Conservation (phyloP, 148 eudicot genomes). For the Dianthus caryophyllus region DNA sequence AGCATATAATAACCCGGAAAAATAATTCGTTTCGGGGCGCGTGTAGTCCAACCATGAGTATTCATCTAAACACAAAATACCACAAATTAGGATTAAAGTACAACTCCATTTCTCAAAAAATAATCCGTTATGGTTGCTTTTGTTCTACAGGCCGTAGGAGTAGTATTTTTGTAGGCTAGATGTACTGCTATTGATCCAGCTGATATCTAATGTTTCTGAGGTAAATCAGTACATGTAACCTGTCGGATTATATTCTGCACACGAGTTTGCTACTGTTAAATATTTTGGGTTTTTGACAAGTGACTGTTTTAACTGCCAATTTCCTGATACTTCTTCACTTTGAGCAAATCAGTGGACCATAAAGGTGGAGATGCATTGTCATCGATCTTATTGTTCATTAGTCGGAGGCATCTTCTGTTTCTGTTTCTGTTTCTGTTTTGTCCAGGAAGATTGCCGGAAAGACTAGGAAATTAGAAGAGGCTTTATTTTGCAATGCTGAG, state of each 20-base stretch:
- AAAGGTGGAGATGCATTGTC: conserved; percentile 29
- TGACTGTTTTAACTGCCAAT: not conserved
- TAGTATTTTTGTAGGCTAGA: conserved; percentile 70
- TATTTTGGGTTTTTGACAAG: not conserved
- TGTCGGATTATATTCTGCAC: not conserved
- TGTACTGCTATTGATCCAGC: conserved; percentile 97
- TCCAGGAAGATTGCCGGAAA: conserved; percentile 67
- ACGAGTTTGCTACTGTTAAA: no score
- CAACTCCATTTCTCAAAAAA: no score
- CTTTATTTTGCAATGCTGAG: conserved; percentile 92
- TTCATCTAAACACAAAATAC: no score
- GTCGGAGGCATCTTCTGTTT: conserved; percentile 64
- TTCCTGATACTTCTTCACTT: conserved; percentile 19
- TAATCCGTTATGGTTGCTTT: not conserved
- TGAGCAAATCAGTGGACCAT: conserved; percentile 41
- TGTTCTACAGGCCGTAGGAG: conserved; percentile 58
- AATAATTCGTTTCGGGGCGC: no score
- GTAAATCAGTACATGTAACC: not conserved
- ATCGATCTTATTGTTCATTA: conserved; percentile 44
- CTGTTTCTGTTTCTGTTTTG: no score
- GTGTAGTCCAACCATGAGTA: no score
- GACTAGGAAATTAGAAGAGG: conserved; percentile 74
- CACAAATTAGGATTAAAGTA: no score
- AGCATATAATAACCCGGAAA: no score
- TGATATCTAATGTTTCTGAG: conserved; percentile 39